Base-by-base conservation (phyloP, 768 basidiomycete species). In the Mycena epipterygia region DNA sequence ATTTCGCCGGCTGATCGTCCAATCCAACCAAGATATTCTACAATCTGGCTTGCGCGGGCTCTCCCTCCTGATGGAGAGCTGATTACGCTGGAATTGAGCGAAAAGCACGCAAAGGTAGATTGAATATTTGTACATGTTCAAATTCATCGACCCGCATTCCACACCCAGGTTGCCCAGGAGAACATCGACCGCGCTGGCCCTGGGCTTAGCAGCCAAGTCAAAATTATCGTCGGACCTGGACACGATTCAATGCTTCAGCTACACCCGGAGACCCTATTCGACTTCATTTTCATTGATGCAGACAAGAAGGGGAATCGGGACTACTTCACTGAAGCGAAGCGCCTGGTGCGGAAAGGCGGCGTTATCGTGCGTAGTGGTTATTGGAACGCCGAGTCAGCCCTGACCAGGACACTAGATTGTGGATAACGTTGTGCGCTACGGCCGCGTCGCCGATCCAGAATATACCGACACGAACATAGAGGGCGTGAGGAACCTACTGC, bases 281-380 rank as follows among this genome's bases (percentile, higher is more conserved):
- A 93, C 77, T 78, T 94, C 23, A 84, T 84, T 3, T 94, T 93
- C 83, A 91, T 93, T 70, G 92, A 93, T 78, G 92, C 91, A 9
- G 90, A 93, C 81, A 93, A 93, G 76, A 77, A 80, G 5, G 84
- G 82, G 44, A 90, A 89, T 70, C 62, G 82, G 27, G 81, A 82
- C 5, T 92, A 93, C 75, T 91, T 90, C 79, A 80, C 77, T 1
- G 86, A 92, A 68, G 88, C 87, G 0, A 89, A 92, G 75, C 85
- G 91, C 17, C 82, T 93, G 9, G 83, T 89, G 0, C 82, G 87
- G 56, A 84, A 84, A 46, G 89, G 89, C 16, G 91, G 90, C 17
- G 84, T 92, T 25, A 90, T 93, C 64, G 89, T 89, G 73, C 69
- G 88, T 84, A 13, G 5, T 53, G 30, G 19, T 19, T 14, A 5